Conservation (phyloP, 208 protist species). For the Trypanosoma melophagium region DNA sequence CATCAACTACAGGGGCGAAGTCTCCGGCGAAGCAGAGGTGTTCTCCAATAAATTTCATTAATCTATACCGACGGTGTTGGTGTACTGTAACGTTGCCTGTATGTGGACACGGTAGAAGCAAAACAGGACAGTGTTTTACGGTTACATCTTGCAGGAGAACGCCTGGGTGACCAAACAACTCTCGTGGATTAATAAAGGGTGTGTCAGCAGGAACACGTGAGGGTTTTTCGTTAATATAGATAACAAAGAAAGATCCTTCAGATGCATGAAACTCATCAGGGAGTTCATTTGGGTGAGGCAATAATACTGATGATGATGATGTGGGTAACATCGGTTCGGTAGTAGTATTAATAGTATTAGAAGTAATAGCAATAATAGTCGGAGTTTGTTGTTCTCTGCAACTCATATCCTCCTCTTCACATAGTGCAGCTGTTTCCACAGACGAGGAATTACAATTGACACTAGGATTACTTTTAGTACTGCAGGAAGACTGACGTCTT, state of each 20-base stretch:
- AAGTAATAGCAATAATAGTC: no score
- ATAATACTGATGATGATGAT: no score
- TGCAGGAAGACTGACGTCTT: neutral
- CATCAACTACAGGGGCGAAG: slow-evolving; percentile 6
- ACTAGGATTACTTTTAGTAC: neutral
- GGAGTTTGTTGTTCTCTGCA: no score
- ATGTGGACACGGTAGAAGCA: slow-evolving; percentile 53
- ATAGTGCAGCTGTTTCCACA: no score
- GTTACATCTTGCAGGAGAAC: slow-evolving; percentile 36
- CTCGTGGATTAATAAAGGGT: slow-evolving; percentile 26
- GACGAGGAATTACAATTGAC: no score
- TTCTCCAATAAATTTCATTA: slow-evolving; percentile 70
- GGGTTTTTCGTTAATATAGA: slow-evolving; percentile 28
- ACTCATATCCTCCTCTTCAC: no score
- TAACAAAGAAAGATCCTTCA: slow-evolving; percentile 13
- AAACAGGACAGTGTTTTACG: slow-evolving; percentile 18
- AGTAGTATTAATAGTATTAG: no score
- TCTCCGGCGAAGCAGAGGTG: slow-evolving; percentile 44
- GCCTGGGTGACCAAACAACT: slow-evolving; percentile 25
- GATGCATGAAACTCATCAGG: no score
- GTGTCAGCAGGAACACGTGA: slow-evolving; percentile 10
- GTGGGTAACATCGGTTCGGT: no score
- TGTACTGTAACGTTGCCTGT: slow-evolving; percentile 48
- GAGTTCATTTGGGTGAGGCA: no score
- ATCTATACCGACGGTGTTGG: slow-evolving; percentile 46